Base-by-base conservation (phyloP, 75 land plant species). In the Pinus taeda region DNA sequence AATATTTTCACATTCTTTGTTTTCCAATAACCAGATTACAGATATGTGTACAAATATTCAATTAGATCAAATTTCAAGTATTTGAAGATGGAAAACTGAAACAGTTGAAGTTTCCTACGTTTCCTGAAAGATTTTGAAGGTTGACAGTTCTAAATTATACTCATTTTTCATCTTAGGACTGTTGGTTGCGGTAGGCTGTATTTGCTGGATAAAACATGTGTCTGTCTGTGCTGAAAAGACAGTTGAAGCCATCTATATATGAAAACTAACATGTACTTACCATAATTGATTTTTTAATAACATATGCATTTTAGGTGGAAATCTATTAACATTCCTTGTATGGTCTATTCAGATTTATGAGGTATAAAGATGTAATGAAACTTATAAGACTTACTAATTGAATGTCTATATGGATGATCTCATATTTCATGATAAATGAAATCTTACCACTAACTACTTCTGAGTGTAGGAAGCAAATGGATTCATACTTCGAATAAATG, bases 61-160 rank as follows among this genome's bases (percentile, higher is more conserved):
- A 0, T 82, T 87, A 36, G 88, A 86, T 72, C 85, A 82, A 13
- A 82, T 88, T 13, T 85, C 90, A 73, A 85, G 82, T 75, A 70
- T 85, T 49, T 84, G 21, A 69, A 42, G 53, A 65, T 6, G 39
- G 55, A 24, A 12, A 69, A 39, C 53, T 42, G 36, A 69, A 53
- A 69, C n/a, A 42, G n/a, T 42, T 45, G n/a, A 69, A 22, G 53
- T 18, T 69, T 42, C 53, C 72, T 39, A 69, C 11, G 55, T 49
- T 49, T 49, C 55, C 53, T 45, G 53, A 9, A n/a, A 39, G 53
- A 42, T 69, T n/a, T n/a, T 69, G 53, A 39, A 69, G 20, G 53
- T n/a, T 42, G 42, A 39, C 37, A 69, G 53, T 69, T 53, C 24
- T 33, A 39, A 2, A 39, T 37, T n/a, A 67, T 67, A 49, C 72